A percentile compares a stretch with the other conserved stretches of the same genome.
Conservation (phyloP, 225 moss, liverwort and hornwort species). For the Polytrichum formosum region DNA sequence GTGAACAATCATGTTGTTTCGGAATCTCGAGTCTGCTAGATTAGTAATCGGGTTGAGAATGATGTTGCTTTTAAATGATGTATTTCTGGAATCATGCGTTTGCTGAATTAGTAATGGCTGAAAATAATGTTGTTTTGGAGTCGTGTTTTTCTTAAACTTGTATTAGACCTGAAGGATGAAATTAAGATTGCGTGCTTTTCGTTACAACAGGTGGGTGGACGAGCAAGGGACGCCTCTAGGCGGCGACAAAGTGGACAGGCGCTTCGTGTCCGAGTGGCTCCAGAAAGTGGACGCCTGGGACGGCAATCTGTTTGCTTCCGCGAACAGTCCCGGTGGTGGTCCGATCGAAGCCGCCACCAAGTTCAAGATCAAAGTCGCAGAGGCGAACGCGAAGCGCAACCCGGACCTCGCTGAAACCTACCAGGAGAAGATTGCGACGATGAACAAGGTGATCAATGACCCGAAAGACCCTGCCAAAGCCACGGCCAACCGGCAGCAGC, state of each 20-base stretch:
- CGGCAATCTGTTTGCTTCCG: constrained; percentile 64
- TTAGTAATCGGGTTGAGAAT: not conserved
- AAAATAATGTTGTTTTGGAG: not conserved
- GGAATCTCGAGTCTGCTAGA: not conserved
- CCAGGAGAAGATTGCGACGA: constrained; percentile 23
- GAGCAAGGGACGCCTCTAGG: constrained; percentile 64
- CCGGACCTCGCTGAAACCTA: constrained; percentile 68
- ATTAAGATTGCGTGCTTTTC: not conserved
- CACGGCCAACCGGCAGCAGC: constrained; percentile 55
- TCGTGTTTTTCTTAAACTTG: no score
- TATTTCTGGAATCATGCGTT: not conserved
- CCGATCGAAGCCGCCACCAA: constrained; percentile 27
- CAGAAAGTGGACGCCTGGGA: constrained; percentile 74
- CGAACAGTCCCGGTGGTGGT: constrained; percentile 22
- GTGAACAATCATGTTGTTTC: no score
- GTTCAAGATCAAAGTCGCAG: constrained; percentile 75
- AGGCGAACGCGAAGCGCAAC: constrained; percentile 57
- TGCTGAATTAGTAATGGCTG: not conserved
- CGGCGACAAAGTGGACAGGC: constrained; percentile 64
- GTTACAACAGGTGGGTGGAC: constrained; percentile 58
- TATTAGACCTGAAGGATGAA: not conserved
- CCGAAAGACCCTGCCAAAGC: constrained; percentile 7
- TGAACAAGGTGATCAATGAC: constrained; percentile 31
- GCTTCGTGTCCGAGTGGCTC: constrained; percentile 68
- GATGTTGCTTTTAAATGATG: not conserved